Evolutionary conservation across 257 asterid genomes (phyloP), one percentile per base, ranked within the genome.

Genomic region (Gynochthodes officinalis): DNA sequence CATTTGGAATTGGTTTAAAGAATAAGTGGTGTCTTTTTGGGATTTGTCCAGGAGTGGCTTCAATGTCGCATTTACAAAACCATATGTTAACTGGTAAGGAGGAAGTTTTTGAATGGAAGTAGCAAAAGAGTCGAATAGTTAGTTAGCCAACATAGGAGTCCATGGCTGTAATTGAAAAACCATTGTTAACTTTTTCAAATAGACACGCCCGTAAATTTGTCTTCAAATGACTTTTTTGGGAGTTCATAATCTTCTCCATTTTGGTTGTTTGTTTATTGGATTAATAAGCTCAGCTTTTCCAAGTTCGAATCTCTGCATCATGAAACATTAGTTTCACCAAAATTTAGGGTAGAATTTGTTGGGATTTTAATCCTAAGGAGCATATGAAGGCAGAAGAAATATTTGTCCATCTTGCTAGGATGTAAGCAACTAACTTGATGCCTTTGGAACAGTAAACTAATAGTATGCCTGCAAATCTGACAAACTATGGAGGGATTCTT

Each of bases 1-100:
- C 4, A 59, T n/a, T 63, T 63, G 68, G 68, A 63, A 37, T 39
- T 9, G 5, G 23, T 11, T 32, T 28, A 21, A 21, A 14, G 23
- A n/a, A n/a, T n/a, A n/a, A n/a, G 11, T 1, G 16, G 40, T 23
- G 0, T 19, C n/a, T 61, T 32, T 15, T 64, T 15, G 7, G 23
- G 69, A 11, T 64, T 64, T 23, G 69, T 64, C 37, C 0, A 42
- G 50, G 50, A 44, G 55, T 65, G 54, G 30, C 37, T 39, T 54
- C 42, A 23, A 54, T 25, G 73, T 69, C 73, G 64, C 63, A 53
- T 53, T 25, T 54, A 15, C 65, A 54, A 21, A 37, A 53, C 14
- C 63, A 25, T 65, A 39, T 25, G 74, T 23, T 53, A 69, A 50
- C 73, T n/a, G 63, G 33, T 52, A 37, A 69, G 48, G 27, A 37